Percentiles rank a stretch among this genome's conserved stretches.
Conservation (phyloP, 345 rosid species). For the Punica granatum region DNA sequence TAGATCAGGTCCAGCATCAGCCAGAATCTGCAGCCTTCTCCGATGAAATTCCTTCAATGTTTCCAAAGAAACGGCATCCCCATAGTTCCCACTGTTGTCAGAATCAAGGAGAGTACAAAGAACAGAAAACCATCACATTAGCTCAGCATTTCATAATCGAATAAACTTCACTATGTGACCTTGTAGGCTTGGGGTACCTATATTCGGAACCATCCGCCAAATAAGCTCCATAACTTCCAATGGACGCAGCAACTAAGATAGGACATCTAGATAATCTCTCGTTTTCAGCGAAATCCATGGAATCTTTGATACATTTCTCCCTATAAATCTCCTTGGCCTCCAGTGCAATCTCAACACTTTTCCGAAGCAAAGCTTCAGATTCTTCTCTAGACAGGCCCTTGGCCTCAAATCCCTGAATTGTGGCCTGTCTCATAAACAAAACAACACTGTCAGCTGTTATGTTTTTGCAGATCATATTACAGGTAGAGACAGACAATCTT, state of each 20-base stretch:
- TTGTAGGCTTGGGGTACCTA: constrained; percentile 30
- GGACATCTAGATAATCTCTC: constrained; percentile 34
- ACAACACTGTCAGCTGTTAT: background rate
- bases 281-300: constrained; percentile 36
- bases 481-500: background rate
- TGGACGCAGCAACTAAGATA: constrained; percentile 75
- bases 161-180: background rate
- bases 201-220: constrained; percentile 94
- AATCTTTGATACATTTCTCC: constrained; percentile 47
- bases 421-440: constrained; percentile 36
- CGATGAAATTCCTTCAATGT: constrained; percentile 82
- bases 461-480: background rate
- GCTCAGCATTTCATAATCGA: background rate
- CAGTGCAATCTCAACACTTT: constrained; percentile 73
- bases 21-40: constrained; percentile 68
- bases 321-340: constrained; percentile 72
- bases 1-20: constrained; percentile 59
- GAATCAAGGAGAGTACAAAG: background rate
- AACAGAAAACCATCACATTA: background rate
- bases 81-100: constrained; percentile 60
- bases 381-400: constrained; percentile 61
- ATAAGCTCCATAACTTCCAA: constrained; percentile 94
- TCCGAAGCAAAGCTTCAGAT: constrained; percentile 52
- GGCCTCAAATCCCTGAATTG: constrained; percentile 82
- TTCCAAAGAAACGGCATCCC: constrained; percentile 43